A percentile compares a stretch with the other conserved stretches of the same genome.
Conservation (phyloP, 495 filamentous ascomycete genomes). For the Parathielavia hyrcaniae region DNA sequence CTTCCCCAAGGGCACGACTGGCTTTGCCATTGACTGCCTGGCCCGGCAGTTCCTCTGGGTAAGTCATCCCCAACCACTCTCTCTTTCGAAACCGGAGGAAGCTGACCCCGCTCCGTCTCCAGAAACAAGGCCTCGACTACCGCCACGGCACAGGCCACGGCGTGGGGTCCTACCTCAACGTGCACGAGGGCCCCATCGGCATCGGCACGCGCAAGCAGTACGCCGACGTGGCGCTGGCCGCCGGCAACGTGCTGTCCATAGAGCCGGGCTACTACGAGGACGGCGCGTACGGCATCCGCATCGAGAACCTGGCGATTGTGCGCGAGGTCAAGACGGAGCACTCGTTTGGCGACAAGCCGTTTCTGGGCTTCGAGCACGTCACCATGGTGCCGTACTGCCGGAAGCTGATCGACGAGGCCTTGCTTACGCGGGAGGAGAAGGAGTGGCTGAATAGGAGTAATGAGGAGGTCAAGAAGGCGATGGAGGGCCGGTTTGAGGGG, state of each 20-base stretch:
- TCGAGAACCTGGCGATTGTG: slow-evolving; percentile 91
- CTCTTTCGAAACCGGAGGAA: background rate
- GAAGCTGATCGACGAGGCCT: slow-evolving; percentile 71
- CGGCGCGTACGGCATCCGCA: slow-evolving; percentile 93
- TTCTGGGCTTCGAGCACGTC: slow-evolving; percentile 91
- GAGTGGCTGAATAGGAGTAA: slow-evolving; percentile 87
- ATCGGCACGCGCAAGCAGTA: slow-evolving; percentile 89
- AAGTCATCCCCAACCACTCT: slow-evolving; percentile 18
- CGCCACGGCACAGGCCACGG: slow-evolving; percentile 96
- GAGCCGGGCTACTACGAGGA: slow-evolving; percentile 99
- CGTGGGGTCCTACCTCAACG: slow-evolving; percentile 85
- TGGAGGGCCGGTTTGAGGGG: slow-evolving; percentile 68
- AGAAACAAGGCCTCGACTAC: slow-evolving; percentile 84
- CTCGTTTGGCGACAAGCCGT: slow-evolving; percentile 88
- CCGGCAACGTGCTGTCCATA: slow-evolving; percentile 92
- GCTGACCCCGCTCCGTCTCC: background rate
- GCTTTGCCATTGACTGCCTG: slow-evolving; percentile 82
- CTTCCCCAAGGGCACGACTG: slow-evolving; percentile 92
- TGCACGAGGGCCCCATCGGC: slow-evolving; percentile 96
- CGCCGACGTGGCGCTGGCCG: slow-evolving; percentile 78
- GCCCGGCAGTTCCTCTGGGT: slow-evolving; percentile 91
- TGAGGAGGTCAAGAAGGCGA: slow-evolving; percentile 73
- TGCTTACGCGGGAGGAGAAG: slow-evolving; percentile 72
- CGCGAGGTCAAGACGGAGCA: slow-evolving; percentile 79
- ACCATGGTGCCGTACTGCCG: slow-evolving; percentile 94